These are phyloP conservation scores for Phenoliferia sp. DNA, from an alignment of 1,284 basidiomycete genomes.

Conservation along the genomic window DNA sequence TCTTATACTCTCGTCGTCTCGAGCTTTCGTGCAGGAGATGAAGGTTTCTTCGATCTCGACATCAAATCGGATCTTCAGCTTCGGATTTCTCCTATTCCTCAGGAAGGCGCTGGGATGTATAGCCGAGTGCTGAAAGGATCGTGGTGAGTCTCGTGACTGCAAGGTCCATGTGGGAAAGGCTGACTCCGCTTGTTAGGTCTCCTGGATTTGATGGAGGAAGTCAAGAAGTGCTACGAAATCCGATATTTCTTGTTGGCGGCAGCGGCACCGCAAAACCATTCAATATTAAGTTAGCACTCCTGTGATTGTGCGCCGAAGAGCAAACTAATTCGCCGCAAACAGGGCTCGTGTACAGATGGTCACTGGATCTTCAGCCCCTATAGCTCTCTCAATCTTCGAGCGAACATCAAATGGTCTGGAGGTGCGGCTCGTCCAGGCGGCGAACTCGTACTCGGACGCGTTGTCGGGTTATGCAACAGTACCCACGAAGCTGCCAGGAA, in stretches of 20 bases:
- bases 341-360: slow-evolving; percentile 63
- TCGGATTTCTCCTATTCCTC: slow-evolving; percentile 45
- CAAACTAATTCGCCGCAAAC: not conserved
- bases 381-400: slow-evolving; percentile 45
- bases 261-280: slow-evolving; percentile 50
- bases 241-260: slow-evolving; percentile 60
- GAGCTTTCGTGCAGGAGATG: slow-evolving; percentile 67
- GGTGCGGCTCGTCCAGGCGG: slow-evolving; percentile 56
- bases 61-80: slow-evolving; percentile 57
- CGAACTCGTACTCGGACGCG: slow-evolving; percentile 70
- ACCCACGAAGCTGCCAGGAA: slow-evolving; percentile 10
- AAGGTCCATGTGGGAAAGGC: too few species aligned
- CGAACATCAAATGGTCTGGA: slow-evolving; percentile 37
- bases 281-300: slow-evolving; percentile 54
- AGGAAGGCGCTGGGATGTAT: slow-evolving; percentile 91
- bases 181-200: slow-evolving; percentile 1
- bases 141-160: slow-evolving; percentile 54
- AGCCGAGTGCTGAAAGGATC: slow-evolving; percentile 57
- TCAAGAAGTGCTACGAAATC: slow-evolving; percentile 57
- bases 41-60: slow-evolving; percentile 60
- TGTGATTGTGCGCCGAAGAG: not conserved
- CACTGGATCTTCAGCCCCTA: slow-evolving; percentile 29
- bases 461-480: slow-evolving; percentile 10
- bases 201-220: slow-evolving; percentile 47
- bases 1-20: slow-evolving; percentile 78